Evolutionary conservation across 148 eudicot species (phyloP).

Genomic region (Salicornia ramosissima): DNA sequence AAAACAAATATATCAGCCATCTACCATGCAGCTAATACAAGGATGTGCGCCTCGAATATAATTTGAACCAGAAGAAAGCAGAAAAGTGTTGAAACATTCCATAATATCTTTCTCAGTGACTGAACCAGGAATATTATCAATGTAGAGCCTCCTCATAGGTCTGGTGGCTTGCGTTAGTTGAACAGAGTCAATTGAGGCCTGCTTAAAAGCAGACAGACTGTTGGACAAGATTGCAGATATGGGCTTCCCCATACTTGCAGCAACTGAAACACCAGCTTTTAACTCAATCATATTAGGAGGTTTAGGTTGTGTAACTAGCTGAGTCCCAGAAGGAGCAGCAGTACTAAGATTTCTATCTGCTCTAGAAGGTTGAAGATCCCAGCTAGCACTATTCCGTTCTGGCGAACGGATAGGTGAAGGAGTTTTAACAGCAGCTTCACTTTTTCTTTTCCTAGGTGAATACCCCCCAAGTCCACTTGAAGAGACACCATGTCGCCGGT

Average conservation of each 20-base stretch:
- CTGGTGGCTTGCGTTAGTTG: slow-evolving; percentile 98
- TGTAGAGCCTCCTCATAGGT: slow-evolving; percentile 92
- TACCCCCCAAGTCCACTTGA: slow-evolving; percentile 91
- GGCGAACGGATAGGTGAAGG: slow-evolving; percentile 80
- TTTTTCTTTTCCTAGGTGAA: slow-evolving; percentile 93
- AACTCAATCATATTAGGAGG: slow-evolving; percentile 35
- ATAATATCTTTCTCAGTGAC: slow-evolving; percentile 74
- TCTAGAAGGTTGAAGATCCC: slow-evolving; percentile 66
- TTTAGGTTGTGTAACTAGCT: slow-evolving; percentile 35
- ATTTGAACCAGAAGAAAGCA: slow-evolving; percentile 64
- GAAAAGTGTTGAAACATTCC: slow-evolving; percentile 60
- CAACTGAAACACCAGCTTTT: slow-evolving; percentile 34
- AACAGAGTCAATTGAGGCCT: slow-evolving; percentile 63
- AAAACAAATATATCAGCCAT: slow-evolving; percentile 19
- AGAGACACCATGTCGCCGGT: slow-evolving; percentile 46
- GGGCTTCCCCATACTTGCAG: slow-evolving; percentile 38
- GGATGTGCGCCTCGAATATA: slow-evolving; percentile 65
- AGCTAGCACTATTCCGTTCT: slow-evolving; percentile 60
- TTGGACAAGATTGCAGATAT: slow-evolving; percentile 34
- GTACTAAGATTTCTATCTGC: slow-evolving; percentile 25
- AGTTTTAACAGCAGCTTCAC: slow-evolving; percentile 72
- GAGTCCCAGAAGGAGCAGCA: slow-evolving; percentile 40
- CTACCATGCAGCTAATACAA: slow-evolving; percentile 93
- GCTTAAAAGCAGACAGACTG: slow-evolving; percentile 33
- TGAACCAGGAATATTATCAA: slow-evolving; percentile 74